Base-by-base conservation (phyloP, 2,329 filamentous ascomycete genomes). In the Penicillium verrucosum region DNA sequence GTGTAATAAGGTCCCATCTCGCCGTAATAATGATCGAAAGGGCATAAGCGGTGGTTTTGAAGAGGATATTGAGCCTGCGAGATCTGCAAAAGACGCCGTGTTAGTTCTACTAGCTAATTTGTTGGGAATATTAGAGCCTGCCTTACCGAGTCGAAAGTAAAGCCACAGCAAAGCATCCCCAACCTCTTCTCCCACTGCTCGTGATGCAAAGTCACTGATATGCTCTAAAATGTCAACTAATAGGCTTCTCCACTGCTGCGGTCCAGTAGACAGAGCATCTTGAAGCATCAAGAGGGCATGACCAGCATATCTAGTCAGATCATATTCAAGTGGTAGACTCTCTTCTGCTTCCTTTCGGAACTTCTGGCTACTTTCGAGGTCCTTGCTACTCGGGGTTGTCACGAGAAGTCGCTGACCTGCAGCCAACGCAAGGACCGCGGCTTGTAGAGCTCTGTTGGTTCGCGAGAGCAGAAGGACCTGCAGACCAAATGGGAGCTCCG, bases 341-440 rank as follows among this genome's bases (percentile, higher is more conserved):
- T 54, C 46, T 56, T 66, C 57, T 11, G 65, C 65, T 40, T 66
- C 62, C 5, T 57, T 51, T 32, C 65, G 57, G 40, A 64, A 64
- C 2, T 40, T 46, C 12, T 54, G 32, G 38, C 57, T 58, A 21
- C 51, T 52, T 5, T 53, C 47, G 1, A 54, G 42, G 34, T 61
- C 60, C 5, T 54, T 41, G 8, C 7, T 51, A 8, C 46, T 46
- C 0, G 45, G 23, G 2, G 53, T 27, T 11, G 57, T 29, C 11
- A 62, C 50, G 0, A 62, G 51, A 3, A 53, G 43, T 18, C 60
- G 56, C 37, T 67, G 65, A 6, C 46, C 43, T 0, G 61, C 60
- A 32, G 65, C 60, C 11, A 68, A 38, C 0, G 65, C 64, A n/a
- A 67, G 58, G 1, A 65, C 59, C 0, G 65, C 63, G 16, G 60